Conservation (phyloP, 768 basidiomycete genomes). For the Phylloporus rhodoxanthus region DNA sequence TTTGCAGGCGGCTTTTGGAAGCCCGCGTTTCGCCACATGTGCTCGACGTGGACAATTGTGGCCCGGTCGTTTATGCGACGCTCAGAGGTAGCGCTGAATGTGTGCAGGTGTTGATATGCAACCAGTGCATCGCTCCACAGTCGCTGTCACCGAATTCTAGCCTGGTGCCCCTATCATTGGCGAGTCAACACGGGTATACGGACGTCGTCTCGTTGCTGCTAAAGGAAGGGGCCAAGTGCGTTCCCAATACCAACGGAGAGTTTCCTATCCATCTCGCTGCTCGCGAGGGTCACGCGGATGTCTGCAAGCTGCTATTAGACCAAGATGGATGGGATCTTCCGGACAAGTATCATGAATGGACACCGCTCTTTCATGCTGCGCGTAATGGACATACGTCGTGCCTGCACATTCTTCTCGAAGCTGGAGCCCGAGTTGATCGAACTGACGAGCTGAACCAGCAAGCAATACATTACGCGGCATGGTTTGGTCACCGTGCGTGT, state of each 20-base stretch:
- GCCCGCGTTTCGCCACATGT: constrained; percentile 59
- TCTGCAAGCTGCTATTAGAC: constrained; percentile 70
- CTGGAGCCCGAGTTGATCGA: constrained; percentile 68
- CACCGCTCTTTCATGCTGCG: constrained; percentile 92
- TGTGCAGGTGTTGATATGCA: constrained; percentile 73
- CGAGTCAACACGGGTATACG: constrained; percentile 84
- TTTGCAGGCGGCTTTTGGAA: constrained; percentile 73
- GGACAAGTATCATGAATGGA: constrained; percentile 99
- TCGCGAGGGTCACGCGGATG: constrained; percentile 81
- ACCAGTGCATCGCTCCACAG: constrained; percentile 61
- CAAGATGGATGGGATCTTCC: constrained; percentile 78
- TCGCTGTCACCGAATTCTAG: constrained; percentile 56
- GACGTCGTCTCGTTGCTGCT: constrained; percentile 77
- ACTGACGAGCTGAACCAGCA: constrained; percentile 81
- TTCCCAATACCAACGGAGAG: constrained; percentile 92
- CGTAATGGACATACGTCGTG: constrained; percentile 76
- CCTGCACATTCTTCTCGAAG: constrained; percentile 71
- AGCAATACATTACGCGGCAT: constrained; percentile 91
- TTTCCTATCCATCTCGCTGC: constrained; percentile 96
- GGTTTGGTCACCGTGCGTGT: constrained; percentile 82
- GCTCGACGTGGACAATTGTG: constrained; percentile 90
- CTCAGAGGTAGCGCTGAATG: constrained; percentile 78
- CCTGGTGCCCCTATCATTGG: constrained; percentile 82
- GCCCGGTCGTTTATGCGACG: constrained; percentile 89
- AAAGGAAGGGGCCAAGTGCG: constrained; percentile 65